Evolutionary conservation across 1,284 basidiomycete species (phyloP).

Genomic region (Leccinum pallidistipes): DNA sequence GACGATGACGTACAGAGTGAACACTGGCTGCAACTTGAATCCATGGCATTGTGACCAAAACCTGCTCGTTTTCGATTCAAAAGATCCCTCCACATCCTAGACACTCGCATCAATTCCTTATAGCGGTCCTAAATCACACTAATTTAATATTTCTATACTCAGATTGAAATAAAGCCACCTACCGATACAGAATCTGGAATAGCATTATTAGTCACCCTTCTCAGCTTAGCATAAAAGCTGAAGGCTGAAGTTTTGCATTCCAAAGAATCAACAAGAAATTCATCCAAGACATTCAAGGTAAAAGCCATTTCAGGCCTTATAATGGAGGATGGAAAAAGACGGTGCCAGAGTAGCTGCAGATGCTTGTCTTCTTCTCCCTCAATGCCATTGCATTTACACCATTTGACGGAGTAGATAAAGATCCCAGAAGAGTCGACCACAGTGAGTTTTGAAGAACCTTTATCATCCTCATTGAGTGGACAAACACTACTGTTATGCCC

Average conservation of each 20-base stretch:
- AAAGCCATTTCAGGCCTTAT: slow-evolving; percentile 29
- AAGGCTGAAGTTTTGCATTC: slow-evolving; percentile 32
- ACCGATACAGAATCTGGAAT: slow-evolving; percentile 27
- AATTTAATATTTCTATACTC: not conserved
- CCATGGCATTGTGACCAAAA: slow-evolving; percentile 3
- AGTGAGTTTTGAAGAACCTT: not conserved
- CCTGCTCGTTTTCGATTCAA: slow-evolving; percentile 3
- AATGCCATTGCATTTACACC: slow-evolving; percentile 10
- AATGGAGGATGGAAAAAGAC: slow-evolving; percentile 29
- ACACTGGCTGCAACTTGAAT: no score
- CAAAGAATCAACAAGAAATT: slow-evolving; percentile 30
- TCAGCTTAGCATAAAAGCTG: slow-evolving; percentile 29
- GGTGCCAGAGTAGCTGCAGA: slow-evolving; percentile 9
- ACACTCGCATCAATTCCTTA: not conserved
- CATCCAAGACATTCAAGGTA: slow-evolving; percentile 29
- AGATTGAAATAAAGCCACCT: not conserved
- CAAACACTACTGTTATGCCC: slow-evolving; percentile 5
- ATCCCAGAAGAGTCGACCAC: slow-evolving; percentile 9
- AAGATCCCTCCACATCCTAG: slow-evolving; percentile 11
- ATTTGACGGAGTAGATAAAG: slow-evolving; percentile 7
- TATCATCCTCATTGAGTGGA: not conserved
- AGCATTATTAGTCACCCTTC: slow-evolving; percentile 23
- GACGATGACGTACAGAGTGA: no score
- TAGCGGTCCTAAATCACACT: not conserved
- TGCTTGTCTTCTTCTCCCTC: slow-evolving; percentile 3